phyloP scores from a whole-genome alignment of 192 early-diverging fungal species.

The Paraglomus brasilianum region DNA sequence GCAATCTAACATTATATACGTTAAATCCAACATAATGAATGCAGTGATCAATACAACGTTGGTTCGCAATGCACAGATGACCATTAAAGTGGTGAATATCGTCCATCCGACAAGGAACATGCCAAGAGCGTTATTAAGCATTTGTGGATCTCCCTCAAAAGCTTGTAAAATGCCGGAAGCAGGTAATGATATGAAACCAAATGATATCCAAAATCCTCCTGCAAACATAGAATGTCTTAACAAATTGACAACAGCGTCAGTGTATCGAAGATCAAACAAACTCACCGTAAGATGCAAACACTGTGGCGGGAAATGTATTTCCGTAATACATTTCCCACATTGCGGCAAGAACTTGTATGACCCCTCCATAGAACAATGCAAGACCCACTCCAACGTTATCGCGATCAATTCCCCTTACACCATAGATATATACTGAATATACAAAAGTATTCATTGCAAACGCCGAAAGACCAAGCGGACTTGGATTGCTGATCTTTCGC shows the following conservation, averaged over 20 bases:
- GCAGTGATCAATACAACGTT: constrained; percentile 60
- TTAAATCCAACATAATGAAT: constrained; percentile 67
- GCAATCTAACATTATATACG: constrained; percentile 68
- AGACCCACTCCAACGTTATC: constrained; percentile 61
- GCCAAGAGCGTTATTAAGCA: constrained; percentile 49
- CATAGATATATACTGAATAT: constrained; percentile 69
- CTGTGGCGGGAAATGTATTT: constrained; percentile 83
- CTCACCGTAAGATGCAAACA: constrained; percentile 63
- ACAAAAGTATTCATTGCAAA: constrained; percentile 70
- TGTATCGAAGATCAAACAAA: constrained; percentile 25
- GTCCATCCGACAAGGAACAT: constrained; percentile 58
- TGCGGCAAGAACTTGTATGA: constrained; percentile 73
- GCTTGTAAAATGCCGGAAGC: constrained; percentile 50
- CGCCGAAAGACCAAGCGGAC: constrained; percentile 42
- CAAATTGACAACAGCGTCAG: not conserved
- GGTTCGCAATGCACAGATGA: constrained; percentile 63
- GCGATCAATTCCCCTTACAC: constrained; percentile 53
- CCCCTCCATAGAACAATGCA: constrained; percentile 74
- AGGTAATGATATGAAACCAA: constrained; percentile 56
- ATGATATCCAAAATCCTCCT: constrained; percentile 70
- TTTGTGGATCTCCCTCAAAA: constrained; percentile 29
- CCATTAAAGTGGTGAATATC: constrained; percentile 62
- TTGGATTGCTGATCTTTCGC: not conserved
- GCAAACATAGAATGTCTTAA: constrained; percentile 29
- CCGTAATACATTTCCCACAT: constrained; percentile 81